phyloP scores from a whole-genome alignment of 192 early-diverging fungal species.

The Coemansia sp. region DNA sequence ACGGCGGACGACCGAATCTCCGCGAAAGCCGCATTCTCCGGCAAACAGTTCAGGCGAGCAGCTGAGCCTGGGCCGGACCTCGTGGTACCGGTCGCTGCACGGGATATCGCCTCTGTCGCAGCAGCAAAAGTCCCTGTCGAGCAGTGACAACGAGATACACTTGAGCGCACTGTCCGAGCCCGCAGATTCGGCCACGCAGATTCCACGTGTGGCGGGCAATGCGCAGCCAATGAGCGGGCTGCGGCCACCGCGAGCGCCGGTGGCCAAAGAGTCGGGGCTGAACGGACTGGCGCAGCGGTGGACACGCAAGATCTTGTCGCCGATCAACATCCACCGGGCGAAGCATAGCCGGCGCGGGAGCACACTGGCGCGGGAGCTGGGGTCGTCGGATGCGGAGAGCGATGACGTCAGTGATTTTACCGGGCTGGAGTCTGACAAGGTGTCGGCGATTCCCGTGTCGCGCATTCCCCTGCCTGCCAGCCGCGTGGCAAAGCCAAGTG shows the following conservation, averaged over 20 bases:
- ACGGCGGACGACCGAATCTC: neutral
- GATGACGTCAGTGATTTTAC: conserved; percentile 19
- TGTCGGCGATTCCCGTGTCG: neutral
- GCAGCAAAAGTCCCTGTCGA: conserved; percentile 45
- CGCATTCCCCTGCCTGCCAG: neutral
- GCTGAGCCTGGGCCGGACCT: conserved; percentile 27
- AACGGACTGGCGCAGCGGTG: conserved; percentile 12
- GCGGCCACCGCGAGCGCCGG: conserved; percentile 1
- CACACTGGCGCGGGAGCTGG: neutral
- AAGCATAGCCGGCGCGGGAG: conserved; percentile 3
- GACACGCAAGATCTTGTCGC: conserved; percentile 25
- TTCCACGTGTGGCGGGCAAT: conserved; percentile 30
- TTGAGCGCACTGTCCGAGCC: conserved; percentile 1
- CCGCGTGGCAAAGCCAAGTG: neutral
- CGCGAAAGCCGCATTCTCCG: neutral
- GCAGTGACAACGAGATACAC: conserved; percentile 37
- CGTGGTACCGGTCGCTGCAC: conserved; percentile 50
- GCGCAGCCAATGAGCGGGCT: neutral
- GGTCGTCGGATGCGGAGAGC: neutral
- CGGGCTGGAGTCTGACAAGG: conserved; percentile 5
- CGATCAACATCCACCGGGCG: conserved; percentile 16
- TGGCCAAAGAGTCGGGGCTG: neutral
- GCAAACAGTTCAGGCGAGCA: conserved; percentile 4
- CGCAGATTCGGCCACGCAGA: conserved; percentile 10
- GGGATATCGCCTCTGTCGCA: conserved; percentile 49